Conservation (phyloP, 805 yeast species). For the Scheffersomyces stipitis region DNA sequence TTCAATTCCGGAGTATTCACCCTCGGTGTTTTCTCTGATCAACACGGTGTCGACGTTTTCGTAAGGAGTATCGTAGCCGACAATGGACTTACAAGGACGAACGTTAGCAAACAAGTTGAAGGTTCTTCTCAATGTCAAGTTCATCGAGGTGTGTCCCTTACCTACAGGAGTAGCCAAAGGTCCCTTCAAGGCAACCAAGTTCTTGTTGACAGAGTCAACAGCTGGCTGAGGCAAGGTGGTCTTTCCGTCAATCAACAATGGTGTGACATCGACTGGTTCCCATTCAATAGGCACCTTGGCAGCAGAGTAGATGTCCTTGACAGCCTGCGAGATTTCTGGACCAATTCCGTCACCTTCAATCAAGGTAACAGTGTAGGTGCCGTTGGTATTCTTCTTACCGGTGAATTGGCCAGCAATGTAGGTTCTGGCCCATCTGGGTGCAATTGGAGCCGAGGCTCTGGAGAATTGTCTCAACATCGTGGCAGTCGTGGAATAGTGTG, state of each 20-base stretch:
- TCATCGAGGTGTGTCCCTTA: conserved; percentile 96
- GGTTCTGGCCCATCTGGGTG: conserved; percentile 27
- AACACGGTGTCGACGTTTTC: conserved; percentile 88
- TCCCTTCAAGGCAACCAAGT: conserved; percentile 95
- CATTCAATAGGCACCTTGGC: conserved; percentile 95
- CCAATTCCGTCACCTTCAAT: conserved; percentile 99
- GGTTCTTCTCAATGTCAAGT: conserved; percentile 95
- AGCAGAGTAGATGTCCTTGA: conserved; percentile 87
- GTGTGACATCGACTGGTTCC: conserved; percentile 97
- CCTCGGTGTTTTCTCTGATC: conserved; percentile 99
- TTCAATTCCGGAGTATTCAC: conserved; percentile 99
- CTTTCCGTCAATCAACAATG: conserved; percentile 85
- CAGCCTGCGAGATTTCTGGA: conserved; percentile 90
- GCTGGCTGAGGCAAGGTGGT: conserved; percentile 93
- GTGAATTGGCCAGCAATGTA: conserved; percentile 63
- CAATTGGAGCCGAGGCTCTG: conserved; percentile 26
- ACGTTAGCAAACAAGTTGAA: conserved; percentile 95
- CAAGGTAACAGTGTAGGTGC: conserved; percentile 89
- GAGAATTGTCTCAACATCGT: conserved; percentile 36
- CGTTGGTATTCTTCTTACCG: conserved; percentile 66
- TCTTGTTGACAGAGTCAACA: conserved; percentile 86
- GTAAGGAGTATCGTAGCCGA: conserved; percentile 91
- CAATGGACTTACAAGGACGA: conserved; percentile 92
- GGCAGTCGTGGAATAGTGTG: conserved; percentile 1
- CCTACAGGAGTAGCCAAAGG: conserved; percentile 99